Conservation (phyloP, 176 grass and related monocot species). For the Eragrostis nindensis region DNA sequence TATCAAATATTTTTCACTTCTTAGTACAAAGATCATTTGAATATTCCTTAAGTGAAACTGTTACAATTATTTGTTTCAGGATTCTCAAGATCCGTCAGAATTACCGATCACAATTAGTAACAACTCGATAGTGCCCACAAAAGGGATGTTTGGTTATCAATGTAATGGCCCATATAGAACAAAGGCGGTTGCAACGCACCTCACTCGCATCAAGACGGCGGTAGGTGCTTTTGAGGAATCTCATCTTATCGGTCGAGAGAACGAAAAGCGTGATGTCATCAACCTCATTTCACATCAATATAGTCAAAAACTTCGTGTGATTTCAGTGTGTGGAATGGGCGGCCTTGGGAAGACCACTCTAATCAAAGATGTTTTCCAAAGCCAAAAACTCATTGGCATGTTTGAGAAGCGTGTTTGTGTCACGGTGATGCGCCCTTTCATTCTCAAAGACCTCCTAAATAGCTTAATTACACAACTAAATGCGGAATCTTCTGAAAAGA, state of each 20-base stretch:
- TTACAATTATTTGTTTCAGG: no score
- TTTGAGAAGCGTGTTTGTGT: slow-evolving; percentile 44
- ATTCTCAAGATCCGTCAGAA: no score
- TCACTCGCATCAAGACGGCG: background rate
- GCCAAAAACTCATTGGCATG: background rate
- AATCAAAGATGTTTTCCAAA: slow-evolving; percentile 22
- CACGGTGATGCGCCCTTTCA: slow-evolving; percentile 28
- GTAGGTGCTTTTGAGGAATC: background rate
- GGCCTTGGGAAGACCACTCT: slow-evolving; percentile 51
- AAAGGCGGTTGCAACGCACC: no score
- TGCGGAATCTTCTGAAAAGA: background rate
- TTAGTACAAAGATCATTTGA: no score
- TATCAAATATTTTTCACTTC: no score
- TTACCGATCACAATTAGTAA: no score
- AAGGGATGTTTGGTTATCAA: no score
- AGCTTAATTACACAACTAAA: background rate
- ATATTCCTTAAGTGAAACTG: no score
- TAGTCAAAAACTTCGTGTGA: background rate
- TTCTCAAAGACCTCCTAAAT: background rate
- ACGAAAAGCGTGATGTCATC: background rate
- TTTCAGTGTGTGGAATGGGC: slow-evolving; percentile 40
- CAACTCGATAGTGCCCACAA: no score
- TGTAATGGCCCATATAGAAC: no score
- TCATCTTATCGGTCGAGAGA: background rate
- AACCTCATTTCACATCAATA: background rate